Evolutionary conservation across 306 rosid species (phyloP).

Genomic region (Pachyrhizus erosus): DNA sequence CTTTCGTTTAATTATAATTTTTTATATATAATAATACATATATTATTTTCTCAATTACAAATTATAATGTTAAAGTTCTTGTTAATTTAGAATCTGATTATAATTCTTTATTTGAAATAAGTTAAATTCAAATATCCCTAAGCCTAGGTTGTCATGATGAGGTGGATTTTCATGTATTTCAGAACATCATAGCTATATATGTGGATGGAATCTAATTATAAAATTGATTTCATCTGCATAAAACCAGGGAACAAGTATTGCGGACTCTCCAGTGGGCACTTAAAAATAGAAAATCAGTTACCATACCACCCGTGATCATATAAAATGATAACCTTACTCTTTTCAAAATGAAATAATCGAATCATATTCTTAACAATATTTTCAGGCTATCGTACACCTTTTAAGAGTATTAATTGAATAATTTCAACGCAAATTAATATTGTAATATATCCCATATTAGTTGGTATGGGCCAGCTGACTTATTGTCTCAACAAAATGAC

Average conservation of each 20-base stretch:
- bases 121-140: background rate
- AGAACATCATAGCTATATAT: background rate
- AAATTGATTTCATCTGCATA: background rate
- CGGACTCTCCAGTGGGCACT: background rate
- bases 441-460: constrained; percentile 24
- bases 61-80: no score
- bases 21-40: no score
- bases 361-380: constrained; percentile 2
- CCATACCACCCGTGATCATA: constrained; percentile 24
- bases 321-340: constrained; percentile 1
- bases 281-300: background rate
- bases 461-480: constrained; percentile 33
- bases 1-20: no score
- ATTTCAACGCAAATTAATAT: constrained; percentile 5
- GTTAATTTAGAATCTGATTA: background rate
- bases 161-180: background rate
- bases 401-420: constrained; percentile 2
- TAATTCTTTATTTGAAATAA: background rate
- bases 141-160: background rate
- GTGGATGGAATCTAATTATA: background rate
- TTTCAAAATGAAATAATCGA: constrained; percentile 15
- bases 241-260: background rate
- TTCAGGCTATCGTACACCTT: constrained; percentile 6
- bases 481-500: constrained; percentile 36
- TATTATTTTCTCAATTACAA: no score